Base-by-base conservation (phyloP, 148 eudicot genomes). In the Amaranthus cruentus region DNA sequence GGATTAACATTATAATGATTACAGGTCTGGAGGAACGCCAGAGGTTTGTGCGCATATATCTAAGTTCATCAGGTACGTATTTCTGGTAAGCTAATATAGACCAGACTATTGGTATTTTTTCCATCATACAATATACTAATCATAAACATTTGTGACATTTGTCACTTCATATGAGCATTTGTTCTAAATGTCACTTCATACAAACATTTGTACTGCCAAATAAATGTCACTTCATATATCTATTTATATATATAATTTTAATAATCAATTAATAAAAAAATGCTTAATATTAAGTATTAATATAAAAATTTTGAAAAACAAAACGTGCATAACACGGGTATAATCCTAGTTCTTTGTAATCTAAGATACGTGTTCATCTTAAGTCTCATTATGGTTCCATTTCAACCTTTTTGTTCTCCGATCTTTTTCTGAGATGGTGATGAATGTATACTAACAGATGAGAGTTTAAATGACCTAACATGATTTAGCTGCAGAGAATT, bases 1-100 rank as follows among this genome's bases (percentile, higher is more conserved):
- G 73, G 9, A 8, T 79, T 73, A 0, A 46, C 48, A 14, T 54
- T 60, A 21, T 59, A 73, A 48, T 82, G 74, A 71, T 58, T 66
- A 69, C 81, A 93, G 98, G 79, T 81, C 55, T 86, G 69, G 89
- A 89, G 77, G 95, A 93, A 85, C 95, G 98, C 57, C 66, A 65
- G 74, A 85, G 90, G 74, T 93, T 93, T 85, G 11, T 93, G 44
- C 73, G 55, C 43, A 74, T 47, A 56, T 93, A 93, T 81, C 77
- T 93, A 81, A 83, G 81, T 81, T 85, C 79, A 74, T 83, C 92
- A 85, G 98, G 98, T 90, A 80, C 59, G 61, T 7, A 46, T 70
- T 64, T 55, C 13, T 44, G 63, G 52, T 42, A 5, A 10, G 59
- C 57, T 43, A 49, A 42, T 69, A 4, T 72, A 47, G 42, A 54